phyloP scores from a whole-genome alignment of 257 asterid genomes.

The Solanum ahanhuiri region DNA sequence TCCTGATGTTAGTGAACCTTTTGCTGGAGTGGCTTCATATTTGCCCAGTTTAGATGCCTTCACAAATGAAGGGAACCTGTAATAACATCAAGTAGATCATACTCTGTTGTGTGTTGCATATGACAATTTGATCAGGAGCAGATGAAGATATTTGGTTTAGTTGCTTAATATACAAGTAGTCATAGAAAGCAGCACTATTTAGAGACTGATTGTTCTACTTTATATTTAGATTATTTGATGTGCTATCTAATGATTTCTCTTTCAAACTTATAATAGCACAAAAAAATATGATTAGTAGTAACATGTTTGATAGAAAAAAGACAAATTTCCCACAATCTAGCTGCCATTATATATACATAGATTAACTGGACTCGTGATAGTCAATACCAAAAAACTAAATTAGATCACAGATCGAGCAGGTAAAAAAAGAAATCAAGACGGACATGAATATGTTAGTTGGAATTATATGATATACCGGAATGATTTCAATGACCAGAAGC shows the following conservation, averaged over 20 bases:
- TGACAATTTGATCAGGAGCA: not conserved
- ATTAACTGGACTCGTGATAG: not conserved
- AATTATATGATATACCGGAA: not conserved
- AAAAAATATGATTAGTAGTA: not conserved
- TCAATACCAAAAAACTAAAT: not conserved
- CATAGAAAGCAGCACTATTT: not conserved
- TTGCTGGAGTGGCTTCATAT: constrained; percentile 62
- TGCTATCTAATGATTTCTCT: not conserved
- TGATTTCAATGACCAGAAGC: not conserved
- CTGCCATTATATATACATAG: not conserved
- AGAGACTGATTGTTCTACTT: not conserved
- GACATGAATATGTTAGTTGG: not conserved
- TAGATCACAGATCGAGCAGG: not conserved
- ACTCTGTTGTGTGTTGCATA: not conserved
- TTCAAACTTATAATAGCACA: not conserved
- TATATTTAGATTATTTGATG: not conserved
- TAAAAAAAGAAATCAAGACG: not conserved
- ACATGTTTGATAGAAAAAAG: not conserved
- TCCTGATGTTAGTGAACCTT: constrained; percentile 44
- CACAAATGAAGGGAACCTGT: constrained; percentile 55
- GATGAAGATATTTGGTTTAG: not conserved
- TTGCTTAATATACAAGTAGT: not conserved
- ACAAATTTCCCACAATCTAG: not conserved
- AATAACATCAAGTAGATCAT: constrained; percentile 5
- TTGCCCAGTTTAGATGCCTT: constrained; percentile 45